Percentiles rank a stretch among this genome's conserved stretches.
Evolutionary conservation across 352 stramenopile genomes (phyloP).

Genomic region (Blastocystis sp.): DNA sequence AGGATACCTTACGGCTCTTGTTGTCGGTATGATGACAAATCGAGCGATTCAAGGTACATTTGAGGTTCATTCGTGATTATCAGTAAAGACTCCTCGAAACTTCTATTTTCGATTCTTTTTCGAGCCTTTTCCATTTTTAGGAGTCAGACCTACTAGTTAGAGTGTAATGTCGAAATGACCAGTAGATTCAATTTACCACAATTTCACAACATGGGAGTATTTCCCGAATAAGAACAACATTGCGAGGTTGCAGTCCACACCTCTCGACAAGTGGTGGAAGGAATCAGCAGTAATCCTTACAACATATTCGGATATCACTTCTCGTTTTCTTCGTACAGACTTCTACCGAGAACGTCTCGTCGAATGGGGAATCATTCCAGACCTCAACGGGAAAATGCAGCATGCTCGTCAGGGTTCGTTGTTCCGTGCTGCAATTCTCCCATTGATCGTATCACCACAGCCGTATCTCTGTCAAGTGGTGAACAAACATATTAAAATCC

Average conservation of each 20-base stretch:
- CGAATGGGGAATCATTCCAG: neutral
- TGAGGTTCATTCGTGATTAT: neutral
- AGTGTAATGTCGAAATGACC: neutral
- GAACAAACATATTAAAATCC: constrained; percentile 5
- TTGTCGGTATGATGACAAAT: neutral
- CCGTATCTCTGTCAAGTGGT: neutral
- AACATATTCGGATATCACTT: constrained; percentile 38
- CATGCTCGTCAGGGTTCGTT: neutral
- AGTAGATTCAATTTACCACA: neutral
- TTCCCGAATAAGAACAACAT: neutral
- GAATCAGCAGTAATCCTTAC: neutral
- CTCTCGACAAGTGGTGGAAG: neutral
- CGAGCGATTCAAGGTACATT: neutral
- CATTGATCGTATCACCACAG: neutral
- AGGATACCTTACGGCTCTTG: constrained; percentile 5
- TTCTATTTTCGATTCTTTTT: constrained; percentile 22
- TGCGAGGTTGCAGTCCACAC: neutral
- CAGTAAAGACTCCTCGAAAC: neutral
- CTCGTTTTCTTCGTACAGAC: neutral
- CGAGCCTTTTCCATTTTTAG: neutral
- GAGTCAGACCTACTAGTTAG: neutral
- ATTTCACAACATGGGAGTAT: neutral
- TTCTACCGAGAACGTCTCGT: neutral
- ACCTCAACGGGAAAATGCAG: neutral
- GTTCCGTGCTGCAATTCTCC: constrained; percentile 6